Evolutionary conservation across 129 eudicot species (phyloP), one percentile per base, ranked within the genome.

Genomic region (Chrysanthemum seticuspe): DNA sequence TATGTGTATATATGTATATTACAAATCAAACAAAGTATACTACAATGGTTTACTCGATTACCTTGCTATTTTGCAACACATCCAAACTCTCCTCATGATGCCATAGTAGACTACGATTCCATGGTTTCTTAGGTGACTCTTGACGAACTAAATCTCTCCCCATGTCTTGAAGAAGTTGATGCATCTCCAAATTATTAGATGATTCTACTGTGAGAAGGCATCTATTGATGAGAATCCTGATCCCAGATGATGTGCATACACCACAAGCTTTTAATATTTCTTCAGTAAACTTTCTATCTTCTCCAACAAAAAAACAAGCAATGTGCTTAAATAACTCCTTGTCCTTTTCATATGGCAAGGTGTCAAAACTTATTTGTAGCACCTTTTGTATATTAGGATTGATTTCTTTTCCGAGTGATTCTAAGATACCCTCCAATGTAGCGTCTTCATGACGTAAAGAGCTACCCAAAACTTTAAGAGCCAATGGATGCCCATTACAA

Each of bases 401-500:
- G 2, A 73, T 67, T 40, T 74, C 62, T 5, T 29, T 21, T 9
- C 67, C 34, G 54, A 83, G 15, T 48, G 71, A 59, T 47, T 74
- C 70, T 15, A 79, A 5, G 3, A 45, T 16, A 44, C 34, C 78
- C 15, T 57, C 67, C 78, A 78, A 74, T 9, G 67, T 57, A 59
- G 60, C 64, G 1, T 65, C 49, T 16, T 47, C 72, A 13, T 72
- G 75, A 31, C 23, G 10, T 48, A 83, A 25, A 52, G 72, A 70
- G 25, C 68, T 62, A 29, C 83, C 83, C 61, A 78, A 19, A 71
- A 75, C 66, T 62, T 82, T 6, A 51, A 74, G 75, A 27, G 83
- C 78, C 60, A 78, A 65, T n/a, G 83, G 81, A 63, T 70, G 78
- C 53, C 86, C 81, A 25, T 44, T 13, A 29, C 83, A 83, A 29